Conservation (phyloP, 768 basidiomycete genomes). For the Strobilomyces dryophilus region DNA sequence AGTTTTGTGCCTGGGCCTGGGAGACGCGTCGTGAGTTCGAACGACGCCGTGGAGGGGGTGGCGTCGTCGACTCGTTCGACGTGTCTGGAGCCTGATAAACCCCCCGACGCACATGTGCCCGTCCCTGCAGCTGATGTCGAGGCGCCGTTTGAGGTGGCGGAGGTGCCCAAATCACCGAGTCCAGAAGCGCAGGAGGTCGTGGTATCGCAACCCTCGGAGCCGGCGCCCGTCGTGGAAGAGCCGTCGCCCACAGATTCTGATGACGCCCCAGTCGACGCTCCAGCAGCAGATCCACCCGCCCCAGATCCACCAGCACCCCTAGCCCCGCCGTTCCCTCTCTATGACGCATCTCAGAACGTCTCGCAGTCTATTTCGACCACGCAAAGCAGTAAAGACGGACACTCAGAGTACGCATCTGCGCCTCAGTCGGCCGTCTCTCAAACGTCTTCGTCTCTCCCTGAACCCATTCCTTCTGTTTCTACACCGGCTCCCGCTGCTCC, state of each 20-base stretch:
- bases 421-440: slow-evolving; percentile 14
- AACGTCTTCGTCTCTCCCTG: slow-evolving; percentile 2
- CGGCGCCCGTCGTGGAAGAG: not conserved
- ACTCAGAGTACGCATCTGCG: slow-evolving; percentile 13
- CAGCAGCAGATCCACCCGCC: no score
- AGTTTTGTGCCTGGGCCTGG: slow-evolving; percentile 18
- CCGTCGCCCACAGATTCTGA: not conserved
- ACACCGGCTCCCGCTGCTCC: not conserved
- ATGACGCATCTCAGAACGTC: slow-evolving; percentile 1
- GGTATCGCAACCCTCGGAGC: not conserved
- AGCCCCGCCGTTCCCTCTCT: not conserved
- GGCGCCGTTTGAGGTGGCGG: not conserved
- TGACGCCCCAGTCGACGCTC: not conserved
- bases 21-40: slow-evolving; percentile 19
- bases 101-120: not conserved
- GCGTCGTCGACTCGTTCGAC: slow-evolving; percentile 2
- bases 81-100: slow-evolving; percentile 7
- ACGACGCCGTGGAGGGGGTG: slow-evolving; percentile 1
- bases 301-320: not conserved
- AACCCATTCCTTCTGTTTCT: not conserved
- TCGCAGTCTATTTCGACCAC: slow-evolving; percentile 1
- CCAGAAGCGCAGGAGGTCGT: not conserved
- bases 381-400: slow-evolving; percentile 3
- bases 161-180: slow-evolving; percentile 1
- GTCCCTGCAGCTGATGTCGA: slow-evolving; percentile 1